phyloP scores from a whole-genome alignment of 2,329 filamentous ascomycete species.

The Cordyceps fumosorosea region DNA sequence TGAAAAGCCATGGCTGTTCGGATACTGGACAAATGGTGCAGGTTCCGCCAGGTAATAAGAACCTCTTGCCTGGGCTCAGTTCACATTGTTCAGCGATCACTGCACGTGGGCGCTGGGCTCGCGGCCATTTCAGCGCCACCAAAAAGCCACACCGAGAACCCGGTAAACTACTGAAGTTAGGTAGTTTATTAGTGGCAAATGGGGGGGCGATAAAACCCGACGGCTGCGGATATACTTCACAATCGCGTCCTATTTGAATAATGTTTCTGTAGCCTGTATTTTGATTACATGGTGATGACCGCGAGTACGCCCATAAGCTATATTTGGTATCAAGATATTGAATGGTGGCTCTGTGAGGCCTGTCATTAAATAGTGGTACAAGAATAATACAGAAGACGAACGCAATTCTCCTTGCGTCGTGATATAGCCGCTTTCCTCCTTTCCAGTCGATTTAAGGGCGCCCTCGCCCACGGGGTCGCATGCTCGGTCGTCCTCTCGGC shows the following conservation, averaged over 20 bases:
- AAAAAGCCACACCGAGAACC: neutral
- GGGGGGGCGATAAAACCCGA: neutral
- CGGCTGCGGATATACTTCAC: neutral
- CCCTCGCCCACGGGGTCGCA: constrained; percentile 6
- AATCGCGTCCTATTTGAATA: neutral
- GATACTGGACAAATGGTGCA: neutral
- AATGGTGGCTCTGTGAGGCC: neutral
- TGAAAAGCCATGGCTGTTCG: neutral
- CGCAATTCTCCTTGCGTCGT: neutral
- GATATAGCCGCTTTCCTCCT: no score
- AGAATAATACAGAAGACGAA: neutral
- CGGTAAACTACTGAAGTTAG: neutral
- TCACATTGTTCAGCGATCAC: neutral
- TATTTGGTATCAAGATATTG: neutral
- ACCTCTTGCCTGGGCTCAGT: neutral
- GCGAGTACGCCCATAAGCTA: neutral
- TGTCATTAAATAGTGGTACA: neutral
- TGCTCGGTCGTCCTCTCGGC: constrained; percentile 17
- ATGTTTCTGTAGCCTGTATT: no score
- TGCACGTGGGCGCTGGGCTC: constrained; percentile 4
- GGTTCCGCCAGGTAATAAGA: neutral
- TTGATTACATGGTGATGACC: no score
- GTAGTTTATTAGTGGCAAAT: neutral
- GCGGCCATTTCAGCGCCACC: neutral
- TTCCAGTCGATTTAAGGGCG: neutral